Percentiles rank a stretch among this genome's conserved stretches.
These are phyloP conservation scores for Chytriomyces confervae DNA, from an alignment of 192 early-diverging fungal species.

Conservation along the genomic window DNA sequence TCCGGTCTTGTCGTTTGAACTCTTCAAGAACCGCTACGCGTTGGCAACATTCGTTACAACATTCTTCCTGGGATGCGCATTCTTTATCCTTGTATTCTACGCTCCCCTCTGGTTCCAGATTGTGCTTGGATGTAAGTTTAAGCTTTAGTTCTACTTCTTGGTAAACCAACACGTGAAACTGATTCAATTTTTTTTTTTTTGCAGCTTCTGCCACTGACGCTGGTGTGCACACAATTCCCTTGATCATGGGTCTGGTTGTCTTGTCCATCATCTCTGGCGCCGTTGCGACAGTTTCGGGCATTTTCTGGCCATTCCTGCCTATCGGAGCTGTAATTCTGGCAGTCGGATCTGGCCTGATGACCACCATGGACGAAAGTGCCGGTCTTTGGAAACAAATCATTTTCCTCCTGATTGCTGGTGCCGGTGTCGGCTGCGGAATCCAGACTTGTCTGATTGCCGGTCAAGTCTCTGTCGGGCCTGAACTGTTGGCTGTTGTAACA, in stretches of 20 bases:
- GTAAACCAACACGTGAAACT: neutral
- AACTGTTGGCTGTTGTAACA: conserved; percentile 70
- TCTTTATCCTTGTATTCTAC: conserved; percentile 42
- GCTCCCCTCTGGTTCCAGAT: conserved; percentile 74
- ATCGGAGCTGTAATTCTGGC: conserved; percentile 55
- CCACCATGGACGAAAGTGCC: conserved; percentile 58
- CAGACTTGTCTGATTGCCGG: conserved; percentile 74
- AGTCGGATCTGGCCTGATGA: conserved; percentile 65
- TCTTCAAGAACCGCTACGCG: conserved; percentile 58
- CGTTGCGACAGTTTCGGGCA: conserved; percentile 56
- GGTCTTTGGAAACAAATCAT: conserved; percentile 56
- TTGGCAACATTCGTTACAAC: conserved; percentile 28
- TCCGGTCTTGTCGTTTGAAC: conserved; percentile 68
- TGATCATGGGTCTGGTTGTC: conserved; percentile 60
- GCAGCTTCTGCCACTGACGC: conserved; percentile 65
- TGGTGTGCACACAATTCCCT: conserved; percentile 72
- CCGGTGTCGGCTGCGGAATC: conserved; percentile 70
- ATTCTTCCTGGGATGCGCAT: conserved; percentile 43
- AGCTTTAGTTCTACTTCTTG: neutral
- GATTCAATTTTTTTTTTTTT: neutral
- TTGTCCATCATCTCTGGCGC: conserved; percentile 65
- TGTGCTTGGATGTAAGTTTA: conserved; percentile 55
- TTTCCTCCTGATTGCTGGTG: conserved; percentile 66
- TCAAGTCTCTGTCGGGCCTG: conserved; percentile 66
- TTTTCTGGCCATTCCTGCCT: conserved; percentile 64